phyloP scores from a whole-genome alignment of 768 basidiomycete species.

The Russula sp. region DNA sequence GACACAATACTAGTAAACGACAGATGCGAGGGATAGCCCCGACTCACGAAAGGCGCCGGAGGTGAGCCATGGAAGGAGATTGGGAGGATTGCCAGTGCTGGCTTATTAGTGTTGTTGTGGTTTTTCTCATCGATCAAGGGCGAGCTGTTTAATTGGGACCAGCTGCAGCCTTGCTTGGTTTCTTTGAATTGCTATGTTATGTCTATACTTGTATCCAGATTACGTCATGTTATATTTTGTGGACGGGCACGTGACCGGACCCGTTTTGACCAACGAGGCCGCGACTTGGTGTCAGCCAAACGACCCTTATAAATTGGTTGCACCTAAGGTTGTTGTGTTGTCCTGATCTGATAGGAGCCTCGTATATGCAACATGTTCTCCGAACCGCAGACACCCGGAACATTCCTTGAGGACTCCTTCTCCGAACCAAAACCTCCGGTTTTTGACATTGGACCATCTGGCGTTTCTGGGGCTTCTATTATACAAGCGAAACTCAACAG shows the following conservation, averaged over 20 bases:
- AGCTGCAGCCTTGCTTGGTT: too few species aligned
- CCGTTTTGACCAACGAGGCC: background rate
- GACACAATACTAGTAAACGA: background rate
- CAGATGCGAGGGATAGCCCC: background rate
- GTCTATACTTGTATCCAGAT: background rate
- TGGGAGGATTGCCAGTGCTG: background rate
- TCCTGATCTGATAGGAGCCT: background rate
- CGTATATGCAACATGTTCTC: slow-evolving; percentile 12
- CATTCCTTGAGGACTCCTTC: slow-evolving; percentile 3
- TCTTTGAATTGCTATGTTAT: too few species aligned
- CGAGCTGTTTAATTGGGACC: too few species aligned
- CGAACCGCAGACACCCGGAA: slow-evolving; percentile 10
- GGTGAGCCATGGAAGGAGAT: background rate
- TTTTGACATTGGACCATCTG: background rate
- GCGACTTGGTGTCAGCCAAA: background rate
- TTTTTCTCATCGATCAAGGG: too few species aligned
- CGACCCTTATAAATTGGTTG: background rate
- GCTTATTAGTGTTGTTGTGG: background rate
- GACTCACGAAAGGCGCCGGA: background rate
- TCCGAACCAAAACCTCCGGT: slow-evolving; percentile 6
- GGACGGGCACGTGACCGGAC: background rate
- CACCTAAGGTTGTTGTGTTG: background rate
- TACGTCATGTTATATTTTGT: background rate
- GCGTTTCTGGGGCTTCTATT: slow-evolving; percentile 49
- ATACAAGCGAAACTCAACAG: slow-evolving; percentile 78